Evolutionary conservation across 352 stramenopile species (phyloP).

Genomic region (Globisporangium uncinulatum): DNA sequence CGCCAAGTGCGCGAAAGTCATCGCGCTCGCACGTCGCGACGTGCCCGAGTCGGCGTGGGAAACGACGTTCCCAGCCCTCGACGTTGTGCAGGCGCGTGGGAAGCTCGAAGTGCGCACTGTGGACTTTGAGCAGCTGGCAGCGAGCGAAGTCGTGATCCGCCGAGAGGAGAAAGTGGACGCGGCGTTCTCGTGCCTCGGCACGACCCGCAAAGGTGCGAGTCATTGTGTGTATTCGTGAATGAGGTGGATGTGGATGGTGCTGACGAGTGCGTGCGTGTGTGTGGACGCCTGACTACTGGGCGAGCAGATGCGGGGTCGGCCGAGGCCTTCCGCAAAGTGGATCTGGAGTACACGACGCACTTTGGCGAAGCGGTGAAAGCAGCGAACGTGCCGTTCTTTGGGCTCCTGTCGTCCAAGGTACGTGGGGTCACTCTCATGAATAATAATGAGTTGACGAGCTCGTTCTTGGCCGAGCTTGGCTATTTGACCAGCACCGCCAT

Average conservation of each 20-base stretch:
- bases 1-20: conserved; percentile 44
- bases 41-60: conserved; percentile 38
- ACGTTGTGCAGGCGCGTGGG: conserved; percentile 24
- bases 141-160: conserved; percentile 17
- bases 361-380: conserved; percentile 48
- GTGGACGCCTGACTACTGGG: no score
- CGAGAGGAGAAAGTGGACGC: conserved; percentile 42
- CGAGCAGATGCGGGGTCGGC: conserved; percentile 42
- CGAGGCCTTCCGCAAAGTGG: conserved; percentile 73
- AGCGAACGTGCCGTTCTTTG: conserved; percentile 49
- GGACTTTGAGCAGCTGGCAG: conserved; percentile 48
- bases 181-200: conserved; percentile 68
- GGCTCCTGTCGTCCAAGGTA: conserved; percentile 55
- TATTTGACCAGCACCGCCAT: not conserved
- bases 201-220: conserved; percentile 47
- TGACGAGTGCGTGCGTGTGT: not conserved
- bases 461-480: not conserved
- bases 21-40: conserved; percentile 51
- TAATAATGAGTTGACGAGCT: no score
- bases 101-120: conserved; percentile 53
- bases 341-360: conserved; percentile 64
- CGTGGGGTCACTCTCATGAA: not conserved
- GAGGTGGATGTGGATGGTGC: not conserved
- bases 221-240: not conserved
- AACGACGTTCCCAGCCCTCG: conserved; percentile 36